A percentile compares a stretch with the other conserved stretches of the same genome.
phyloP scores from a whole-genome alignment of 441 rosid genomes.

The Adansonia madagascariensis region DNA sequence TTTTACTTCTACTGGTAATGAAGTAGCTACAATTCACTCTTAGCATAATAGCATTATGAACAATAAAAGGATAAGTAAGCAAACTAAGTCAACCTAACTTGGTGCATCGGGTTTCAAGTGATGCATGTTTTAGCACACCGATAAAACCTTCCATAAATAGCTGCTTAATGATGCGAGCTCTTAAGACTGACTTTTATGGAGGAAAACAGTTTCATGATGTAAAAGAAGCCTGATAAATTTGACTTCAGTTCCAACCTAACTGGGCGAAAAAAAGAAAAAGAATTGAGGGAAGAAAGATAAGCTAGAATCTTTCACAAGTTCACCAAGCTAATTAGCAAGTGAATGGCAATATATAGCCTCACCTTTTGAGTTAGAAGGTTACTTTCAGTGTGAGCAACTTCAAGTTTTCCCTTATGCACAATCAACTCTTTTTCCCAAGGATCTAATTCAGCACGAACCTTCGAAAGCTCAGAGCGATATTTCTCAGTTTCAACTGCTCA shows the following conservation, averaged over 20 bases:
- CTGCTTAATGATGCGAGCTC: background rate
- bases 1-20: constrained; percentile 3
- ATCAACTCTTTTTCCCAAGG: constrained; percentile 92
- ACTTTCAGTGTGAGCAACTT: constrained; percentile 80
- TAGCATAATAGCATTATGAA: background rate
- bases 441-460: constrained; percentile 80
- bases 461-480: constrained; percentile 73
- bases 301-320: background rate
- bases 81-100: background rate
- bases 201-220: background rate
- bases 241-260: background rate
- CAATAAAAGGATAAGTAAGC: background rate
- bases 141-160: constrained; percentile 1
- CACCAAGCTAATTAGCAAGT: constrained; percentile 1
- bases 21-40: background rate
- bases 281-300: constrained; percentile 3
- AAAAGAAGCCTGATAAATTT: background rate
- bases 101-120: background rate
- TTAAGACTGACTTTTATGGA: background rate
- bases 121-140: background rate
- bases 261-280: background rate
- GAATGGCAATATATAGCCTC: constrained; percentile 23
- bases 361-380: constrained; percentile 87
- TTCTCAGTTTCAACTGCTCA: constrained; percentile 81
- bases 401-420: constrained; percentile 87